phyloP scores from a whole-genome alignment of 208 protist genomes.

The Leishmania guyanensis region DNA sequence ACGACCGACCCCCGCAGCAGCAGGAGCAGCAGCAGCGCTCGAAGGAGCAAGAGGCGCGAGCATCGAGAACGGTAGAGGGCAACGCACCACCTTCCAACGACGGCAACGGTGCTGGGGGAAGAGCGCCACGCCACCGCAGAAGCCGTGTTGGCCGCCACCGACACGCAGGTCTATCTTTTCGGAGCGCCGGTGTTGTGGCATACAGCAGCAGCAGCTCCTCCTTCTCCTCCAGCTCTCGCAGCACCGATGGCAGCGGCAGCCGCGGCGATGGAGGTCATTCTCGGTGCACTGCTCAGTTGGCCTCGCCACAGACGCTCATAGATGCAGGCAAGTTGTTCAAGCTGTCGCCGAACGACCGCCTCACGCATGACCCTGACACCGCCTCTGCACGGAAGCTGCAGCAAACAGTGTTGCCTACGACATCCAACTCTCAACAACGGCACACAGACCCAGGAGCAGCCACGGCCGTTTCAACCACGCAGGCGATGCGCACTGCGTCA shows the following conservation, averaged over 20 bases:
- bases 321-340: slow-evolving; percentile 15
- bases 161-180: neutral
- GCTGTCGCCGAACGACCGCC: slow-evolving; percentile 2
- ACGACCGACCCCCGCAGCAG: neutral
- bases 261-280: neutral
- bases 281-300: neutral
- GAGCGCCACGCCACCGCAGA: neutral
- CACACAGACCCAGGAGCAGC: neutral
- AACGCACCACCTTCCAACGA: neutral
- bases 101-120: neutral
- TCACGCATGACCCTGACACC: neutral
- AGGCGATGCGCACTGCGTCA: neutral
- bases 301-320: slow-evolving; percentile 1
- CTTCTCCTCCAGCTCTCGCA: neutral
- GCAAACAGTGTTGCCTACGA: neutral
- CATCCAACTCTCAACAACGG: neutral
- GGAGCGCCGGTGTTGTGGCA: neutral
- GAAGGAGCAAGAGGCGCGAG: neutral
- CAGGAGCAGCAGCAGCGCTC: slow-evolving; percentile 16
- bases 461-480: neutral
- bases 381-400: neutral
- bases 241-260: neutral
- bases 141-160: no score
- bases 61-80: neutral
- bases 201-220: neutral